Conservation (phyloP, 2,329 filamentous ascomycete genomes). For the Emergomyces pasteurianus region DNA sequence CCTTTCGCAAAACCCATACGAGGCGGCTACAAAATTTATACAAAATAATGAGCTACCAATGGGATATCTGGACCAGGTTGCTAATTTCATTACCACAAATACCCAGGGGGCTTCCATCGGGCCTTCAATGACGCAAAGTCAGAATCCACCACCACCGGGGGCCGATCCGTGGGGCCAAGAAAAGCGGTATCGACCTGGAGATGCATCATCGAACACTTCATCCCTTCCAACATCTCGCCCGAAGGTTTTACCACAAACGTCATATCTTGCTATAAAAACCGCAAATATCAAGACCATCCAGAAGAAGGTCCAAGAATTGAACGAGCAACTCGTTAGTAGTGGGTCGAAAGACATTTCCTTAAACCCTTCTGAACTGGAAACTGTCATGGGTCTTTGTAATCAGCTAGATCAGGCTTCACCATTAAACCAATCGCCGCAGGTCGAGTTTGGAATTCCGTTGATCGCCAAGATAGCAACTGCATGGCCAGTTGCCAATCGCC, state of each 20-base stretch:
- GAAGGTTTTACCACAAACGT: constrained; percentile 62
- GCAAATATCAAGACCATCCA: constrained; percentile 60
- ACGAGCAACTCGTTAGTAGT: constrained; percentile 52
- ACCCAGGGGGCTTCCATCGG: constrained; percentile 80
- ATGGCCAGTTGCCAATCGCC: constrained; percentile 70
- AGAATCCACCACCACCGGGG: constrained; percentile 35
- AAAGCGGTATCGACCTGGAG: constrained; percentile 64
- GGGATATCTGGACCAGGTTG: constrained; percentile 79
- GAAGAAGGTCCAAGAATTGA: constrained; percentile 65
- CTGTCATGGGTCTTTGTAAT: constrained; percentile 49
- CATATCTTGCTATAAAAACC: constrained; percentile 64
- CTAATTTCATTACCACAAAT: constrained; percentile 83
- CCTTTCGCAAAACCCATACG: constrained; percentile 81
- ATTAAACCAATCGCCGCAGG: constrained; percentile 34
- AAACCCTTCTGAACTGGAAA: constrained; percentile 57
- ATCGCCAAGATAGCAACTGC: constrained; percentile 59
- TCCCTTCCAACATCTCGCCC: constrained; percentile 32
- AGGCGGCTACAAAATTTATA: constrained; percentile 82
- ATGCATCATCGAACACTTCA: constrained; percentile 31
- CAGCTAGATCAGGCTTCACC: constrained; percentile 44
- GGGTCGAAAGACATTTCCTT: constrained; percentile 64
- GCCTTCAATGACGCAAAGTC: constrained; percentile 36
- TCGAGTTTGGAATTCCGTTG: constrained; percentile 47
- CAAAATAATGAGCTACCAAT: constrained; percentile 78
- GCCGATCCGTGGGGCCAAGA: constrained; percentile 62